Conservation (phyloP, 1,284 basidiomycete genomes). For the Cutaneotrichosporon cavernicola region DNA sequence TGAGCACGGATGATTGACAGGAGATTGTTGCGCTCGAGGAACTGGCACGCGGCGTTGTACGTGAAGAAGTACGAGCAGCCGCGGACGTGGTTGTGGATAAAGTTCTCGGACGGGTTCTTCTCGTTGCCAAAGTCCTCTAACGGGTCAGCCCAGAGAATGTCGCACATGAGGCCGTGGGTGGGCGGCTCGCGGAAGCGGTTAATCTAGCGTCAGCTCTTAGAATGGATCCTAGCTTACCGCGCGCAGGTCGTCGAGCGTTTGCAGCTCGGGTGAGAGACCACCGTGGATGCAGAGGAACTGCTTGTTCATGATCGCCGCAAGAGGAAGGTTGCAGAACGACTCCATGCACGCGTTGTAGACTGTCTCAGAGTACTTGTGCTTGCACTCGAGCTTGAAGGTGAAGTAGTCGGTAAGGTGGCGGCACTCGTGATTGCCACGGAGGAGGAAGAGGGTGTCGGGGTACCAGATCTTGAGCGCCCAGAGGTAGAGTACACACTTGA, state of each 20-base stretch:
- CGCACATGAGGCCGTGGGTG: constrained; percentile 91
- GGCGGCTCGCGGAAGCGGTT: constrained; percentile 94
- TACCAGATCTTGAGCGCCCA: constrained; percentile 93
- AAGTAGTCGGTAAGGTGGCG: constrained; percentile 95
- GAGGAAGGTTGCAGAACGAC: constrained; percentile 85
- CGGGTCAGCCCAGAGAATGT: constrained; percentile 92
- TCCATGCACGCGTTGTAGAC: constrained; percentile 91
- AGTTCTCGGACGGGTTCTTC: constrained; percentile 73
- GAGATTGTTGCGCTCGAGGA: constrained; percentile 88
- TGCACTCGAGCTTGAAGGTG: constrained; percentile 94
- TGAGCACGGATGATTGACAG: constrained; percentile 94
- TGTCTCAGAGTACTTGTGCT: constrained; percentile 88
- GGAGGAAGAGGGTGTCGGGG: constrained; percentile 81
- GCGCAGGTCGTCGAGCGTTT: constrained; percentile 85
- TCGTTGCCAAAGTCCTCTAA: constrained; percentile 91
- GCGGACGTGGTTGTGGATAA: constrained; percentile 88
- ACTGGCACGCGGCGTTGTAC: constrained; percentile 89
- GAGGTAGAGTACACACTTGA: constrained; percentile 82
- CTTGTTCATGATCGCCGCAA: constrained; percentile 95
- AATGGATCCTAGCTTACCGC: constrained; percentile 57
- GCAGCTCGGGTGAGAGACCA: constrained; percentile 83
- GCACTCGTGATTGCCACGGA: constrained; percentile 98
- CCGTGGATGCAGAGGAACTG: constrained; percentile 96
- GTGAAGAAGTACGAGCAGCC: constrained; percentile 98
- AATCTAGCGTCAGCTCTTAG: constrained; percentile 58